Evolutionary conservation across 768 basidiomycete genomes (phyloP).

Genomic region (Phanerodontia chrysosporium): DNA sequence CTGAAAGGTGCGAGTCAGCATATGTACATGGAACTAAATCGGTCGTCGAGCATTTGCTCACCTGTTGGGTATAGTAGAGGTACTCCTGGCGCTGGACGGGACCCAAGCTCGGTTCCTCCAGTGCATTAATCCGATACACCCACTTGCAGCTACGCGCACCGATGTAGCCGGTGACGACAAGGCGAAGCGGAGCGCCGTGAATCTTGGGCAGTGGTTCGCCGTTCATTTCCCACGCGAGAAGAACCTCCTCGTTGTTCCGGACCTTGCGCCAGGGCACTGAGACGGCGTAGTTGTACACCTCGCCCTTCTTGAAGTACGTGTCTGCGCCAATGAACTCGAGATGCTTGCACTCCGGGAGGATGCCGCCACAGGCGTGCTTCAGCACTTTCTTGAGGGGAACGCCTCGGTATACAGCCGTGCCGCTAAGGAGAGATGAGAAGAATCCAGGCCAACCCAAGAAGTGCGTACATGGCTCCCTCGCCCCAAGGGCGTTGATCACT

Average conservation of each 20-base stretch:
- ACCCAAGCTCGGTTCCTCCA: constrained; percentile 43
- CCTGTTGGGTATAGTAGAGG: constrained; percentile 47
- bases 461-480: constrained; percentile 46
- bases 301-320: constrained; percentile 45
- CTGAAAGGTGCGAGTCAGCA: too few species aligned
- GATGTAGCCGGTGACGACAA: constrained; percentile 51
- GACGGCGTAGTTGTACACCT: constrained; percentile 42
- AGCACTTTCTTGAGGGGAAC: constrained; percentile 51
- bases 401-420: constrained; percentile 49
- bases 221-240: constrained; percentile 54
- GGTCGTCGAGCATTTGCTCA: constrained; percentile 15
- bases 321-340: constrained; percentile 56
- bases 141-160: constrained; percentile 53
- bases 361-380: constrained; percentile 48
- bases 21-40: too few species aligned
- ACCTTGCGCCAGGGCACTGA: constrained; percentile 48
- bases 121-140: constrained; percentile 49
- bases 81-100: constrained; percentile 53
- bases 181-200: constrained; percentile 47
- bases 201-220: constrained; percentile 45
- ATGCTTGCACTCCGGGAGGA: constrained; percentile 43
- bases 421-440: constrained; percentile 26
- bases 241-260: constrained; percentile 41
- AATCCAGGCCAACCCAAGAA: neutral
- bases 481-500: constrained; percentile 44